Evolutionary conservation across 2,329 filamentous ascomycete species (phyloP), one percentile per base, ranked within the genome.

Genomic region (Stachybotrys echinatus): DNA sequence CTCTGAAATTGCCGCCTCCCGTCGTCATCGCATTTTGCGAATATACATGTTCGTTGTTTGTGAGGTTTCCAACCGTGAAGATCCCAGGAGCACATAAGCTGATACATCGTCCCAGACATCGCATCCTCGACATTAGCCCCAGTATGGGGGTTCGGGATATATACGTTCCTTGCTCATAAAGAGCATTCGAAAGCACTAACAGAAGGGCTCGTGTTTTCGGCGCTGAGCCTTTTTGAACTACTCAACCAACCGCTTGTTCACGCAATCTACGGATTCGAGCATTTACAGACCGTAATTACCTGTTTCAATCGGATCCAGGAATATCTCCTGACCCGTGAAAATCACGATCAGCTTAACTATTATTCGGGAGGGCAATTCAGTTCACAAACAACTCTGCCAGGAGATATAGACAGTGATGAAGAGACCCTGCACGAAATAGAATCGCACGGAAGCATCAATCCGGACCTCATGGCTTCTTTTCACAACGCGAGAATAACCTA

Each of bases 1-100:
- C 2, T 50, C 62, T 5, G 72, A 74, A 52, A 47, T 73, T 65
- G 55, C 55, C 60, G 51, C 54, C 61, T 48, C 59, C 63, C 43
- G 59, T 57, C 50, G 48, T 4, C 58, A 64, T 45, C 58, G 58
- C 48, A 47, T 58, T 18, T 45, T 58, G 37, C 53, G 52, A 37
- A 53, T 59, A 5, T 50, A 48, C 17, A 23, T 54, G 4, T 50
- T 52, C 23, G 48, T 52, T 31, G 37, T 49, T 2, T 57, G 56
- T 57, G 31, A 53, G 56, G 39, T 37, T 37, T 37, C 31, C 17
- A 8, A 8, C 17, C 8, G 10, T 8, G 10, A 37, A 37, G 8
- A 37, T 37, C 31, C n/a, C n/a, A n/a, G n/a, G n/a, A n/a, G n/a
- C n/a, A n/a, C n/a, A n/a, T 37, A 37, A 37, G 17, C 31, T 17